Evolutionary conservation across 345 rosid species (phyloP).

Genomic region (Eucalyptus sp.): DNA sequence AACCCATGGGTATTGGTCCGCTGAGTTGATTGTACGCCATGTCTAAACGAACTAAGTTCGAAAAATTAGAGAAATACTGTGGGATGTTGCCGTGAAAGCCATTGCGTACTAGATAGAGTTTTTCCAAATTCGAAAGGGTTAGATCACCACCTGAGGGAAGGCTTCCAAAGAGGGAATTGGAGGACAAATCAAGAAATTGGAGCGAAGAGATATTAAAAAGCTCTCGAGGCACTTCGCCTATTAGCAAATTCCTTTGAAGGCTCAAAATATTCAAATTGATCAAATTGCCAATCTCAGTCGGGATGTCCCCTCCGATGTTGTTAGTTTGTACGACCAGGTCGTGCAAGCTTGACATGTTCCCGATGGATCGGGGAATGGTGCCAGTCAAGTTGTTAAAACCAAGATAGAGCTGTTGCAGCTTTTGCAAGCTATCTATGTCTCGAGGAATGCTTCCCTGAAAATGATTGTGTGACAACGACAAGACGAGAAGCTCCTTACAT

Average conservation of each 20-base stretch:
- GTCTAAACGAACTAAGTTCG: accelerated
- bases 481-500: neutral
- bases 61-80: too few species aligned
- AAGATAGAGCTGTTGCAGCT: neutral
- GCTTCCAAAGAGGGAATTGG: too few species aligned
- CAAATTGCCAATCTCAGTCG: neutral
- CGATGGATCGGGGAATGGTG: neutral
- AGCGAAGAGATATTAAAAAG: too few species aligned
- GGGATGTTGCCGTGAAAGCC: too few species aligned
- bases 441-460: neutral
- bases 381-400: neutral
- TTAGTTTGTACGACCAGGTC: neutral
- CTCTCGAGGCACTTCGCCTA: too few species aligned
- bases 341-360: neutral
- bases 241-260: too few species aligned
- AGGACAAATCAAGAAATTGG: accelerated
- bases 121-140: too few species aligned
- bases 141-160: too few species aligned
- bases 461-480: neutral
- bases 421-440: neutral
- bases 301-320: neutral
- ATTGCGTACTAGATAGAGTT: too few species aligned
- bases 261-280: too few species aligned
- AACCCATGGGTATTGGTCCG: too few species aligned
- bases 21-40: too few species aligned